A percentile compares a stretch with the other conserved stretches of the same genome.
phyloP scores from a whole-genome alignment of 306 rosid species.

The Corylus americana region DNA sequence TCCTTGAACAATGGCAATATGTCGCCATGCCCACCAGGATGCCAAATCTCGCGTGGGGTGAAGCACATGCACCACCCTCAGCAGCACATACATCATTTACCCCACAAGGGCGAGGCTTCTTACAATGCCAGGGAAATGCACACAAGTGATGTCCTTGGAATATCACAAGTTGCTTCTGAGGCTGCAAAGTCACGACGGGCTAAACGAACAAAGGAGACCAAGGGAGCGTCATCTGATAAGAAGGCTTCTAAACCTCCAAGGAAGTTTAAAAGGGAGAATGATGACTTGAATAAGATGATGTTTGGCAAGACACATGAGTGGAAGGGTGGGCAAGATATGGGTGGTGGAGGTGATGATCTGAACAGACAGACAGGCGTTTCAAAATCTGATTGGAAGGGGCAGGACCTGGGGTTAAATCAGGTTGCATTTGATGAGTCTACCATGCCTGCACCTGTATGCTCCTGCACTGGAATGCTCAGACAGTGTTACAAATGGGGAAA shows the following conservation, averaged over 20 bases:
- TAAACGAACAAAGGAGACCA: slow-evolving; percentile 71
- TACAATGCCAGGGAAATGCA: slow-evolving; percentile 66
- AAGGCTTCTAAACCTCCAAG: slow-evolving; percentile 62
- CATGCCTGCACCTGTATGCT: slow-evolving; percentile 93
- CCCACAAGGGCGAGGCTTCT: slow-evolving; percentile 65
- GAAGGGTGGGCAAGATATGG: slow-evolving; percentile 69
- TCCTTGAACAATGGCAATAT: slow-evolving; percentile 50
- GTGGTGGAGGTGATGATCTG: slow-evolving; percentile 68
- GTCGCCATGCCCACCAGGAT: slow-evolving; percentile 92
- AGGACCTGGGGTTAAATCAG: slow-evolving; percentile 88
- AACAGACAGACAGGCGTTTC: slow-evolving; percentile 65
- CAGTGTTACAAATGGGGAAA: slow-evolving; percentile 99
- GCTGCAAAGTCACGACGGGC: slow-evolving; percentile 60
- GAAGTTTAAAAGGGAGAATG: slow-evolving; percentile 75
- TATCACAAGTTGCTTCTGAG: slow-evolving; percentile 52
- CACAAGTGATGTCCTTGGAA: slow-evolving; percentile 54
- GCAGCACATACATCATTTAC: slow-evolving; percentile 63
- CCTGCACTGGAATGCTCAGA: slow-evolving; percentile 79
- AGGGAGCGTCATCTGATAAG: slow-evolving; percentile 64
- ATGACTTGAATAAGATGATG: slow-evolving; percentile 72
- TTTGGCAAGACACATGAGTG: slow-evolving; percentile 70
- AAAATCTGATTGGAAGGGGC: slow-evolving; percentile 93
- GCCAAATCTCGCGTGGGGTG: slow-evolving; percentile 95
- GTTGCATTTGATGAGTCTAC: slow-evolving; percentile 91
- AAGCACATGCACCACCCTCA: slow-evolving; percentile 93